These are phyloP conservation scores for Leishmania amazonensis DNA, from an alignment of 208 protist genomes.

Conservation along the genomic window DNA sequence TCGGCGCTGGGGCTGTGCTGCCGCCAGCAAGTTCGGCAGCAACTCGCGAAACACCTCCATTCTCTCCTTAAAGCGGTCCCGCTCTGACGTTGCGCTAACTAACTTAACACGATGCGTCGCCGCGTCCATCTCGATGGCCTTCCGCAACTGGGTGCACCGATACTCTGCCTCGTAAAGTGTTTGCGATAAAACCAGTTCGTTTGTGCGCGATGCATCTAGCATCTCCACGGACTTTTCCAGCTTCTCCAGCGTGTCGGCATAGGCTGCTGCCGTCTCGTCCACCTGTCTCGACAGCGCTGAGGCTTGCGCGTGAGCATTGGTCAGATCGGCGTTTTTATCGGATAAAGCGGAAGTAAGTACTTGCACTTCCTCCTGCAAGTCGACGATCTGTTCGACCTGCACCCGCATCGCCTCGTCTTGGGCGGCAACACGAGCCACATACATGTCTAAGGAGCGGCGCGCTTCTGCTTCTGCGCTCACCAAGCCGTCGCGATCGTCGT, in stretches of 20 bases:
- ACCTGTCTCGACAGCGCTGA: slow-evolving; percentile 23
- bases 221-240: slow-evolving; percentile 53
- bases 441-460: slow-evolving; percentile 13
- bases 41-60: slow-evolving; percentile 14
- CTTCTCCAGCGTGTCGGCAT: slow-evolving; percentile 43
- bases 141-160: slow-evolving; percentile 32
- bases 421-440: slow-evolving; percentile 23
- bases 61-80: neutral
- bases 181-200: slow-evolving; percentile 35
- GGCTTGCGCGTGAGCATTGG: neutral
- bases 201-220: slow-evolving; percentile 44
- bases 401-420: slow-evolving; percentile 28
- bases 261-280: slow-evolving; percentile 41
- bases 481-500: neutral
- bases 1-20: neutral
- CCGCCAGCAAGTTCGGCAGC: slow-evolving; percentile 12
- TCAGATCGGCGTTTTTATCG: neutral
- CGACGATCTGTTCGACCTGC: slow-evolving; percentile 43
- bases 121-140: neutral
- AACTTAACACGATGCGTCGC: slow-evolving; percentile 1
- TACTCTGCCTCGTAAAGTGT: slow-evolving; percentile 39
- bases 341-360: slow-evolving; percentile 25
- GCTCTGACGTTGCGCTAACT: neutral
- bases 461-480: slow-evolving; percentile 30
- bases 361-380: slow-evolving; percentile 44